A percentile compares a stretch with the other conserved stretches of the same genome.
Conservation (phyloP, 1,139 yeast genomes). For the Groenewaldozyma sp. region DNA sequence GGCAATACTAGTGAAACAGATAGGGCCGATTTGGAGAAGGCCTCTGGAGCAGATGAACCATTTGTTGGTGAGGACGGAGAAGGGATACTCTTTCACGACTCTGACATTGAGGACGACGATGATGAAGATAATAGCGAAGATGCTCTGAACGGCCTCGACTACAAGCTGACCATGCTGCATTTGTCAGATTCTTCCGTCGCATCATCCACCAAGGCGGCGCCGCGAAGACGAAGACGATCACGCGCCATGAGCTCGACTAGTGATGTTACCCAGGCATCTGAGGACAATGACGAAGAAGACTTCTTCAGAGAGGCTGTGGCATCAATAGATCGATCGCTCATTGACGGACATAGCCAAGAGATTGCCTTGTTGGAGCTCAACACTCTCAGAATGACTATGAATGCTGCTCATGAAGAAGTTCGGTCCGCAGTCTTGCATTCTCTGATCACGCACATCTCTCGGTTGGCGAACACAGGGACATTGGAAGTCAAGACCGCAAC, state of each 20-base stretch:
- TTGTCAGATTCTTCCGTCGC: constrained; percentile 71
- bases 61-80: constrained; percentile 52
- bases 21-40: constrained; percentile 1
- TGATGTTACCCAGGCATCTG: constrained; percentile 19
- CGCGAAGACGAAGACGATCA: constrained; percentile 11
- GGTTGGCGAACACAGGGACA: constrained; percentile 68
- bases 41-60: constrained; percentile 7
- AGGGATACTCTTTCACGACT: constrained; percentile 46
- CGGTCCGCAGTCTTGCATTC: constrained; percentile 74
- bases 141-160: constrained; percentile 32
- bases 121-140: constrained; percentile 29
- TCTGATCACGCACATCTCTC: constrained; percentile 55
- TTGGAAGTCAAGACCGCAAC: constrained; percentile 68
- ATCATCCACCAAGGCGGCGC: constrained; percentile 12
- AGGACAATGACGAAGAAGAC: constrained; percentile 61
- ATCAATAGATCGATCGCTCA: constrained; percentile 87
- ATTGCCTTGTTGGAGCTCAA: constrained; percentile 88
- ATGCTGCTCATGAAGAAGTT: constrained; percentile 89
- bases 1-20: constrained; percentile 11
- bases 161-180: constrained; percentile 54
- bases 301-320: constrained; percentile 84
- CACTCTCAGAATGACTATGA: constrained; percentile 95
- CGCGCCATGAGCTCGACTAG: constrained; percentile 18
- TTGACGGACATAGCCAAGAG: constrained; percentile 84
- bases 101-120: constrained; percentile 41